Conservation (phyloP, 495 filamentous ascomycete species). For the Glarea lozoyensis region DNA sequence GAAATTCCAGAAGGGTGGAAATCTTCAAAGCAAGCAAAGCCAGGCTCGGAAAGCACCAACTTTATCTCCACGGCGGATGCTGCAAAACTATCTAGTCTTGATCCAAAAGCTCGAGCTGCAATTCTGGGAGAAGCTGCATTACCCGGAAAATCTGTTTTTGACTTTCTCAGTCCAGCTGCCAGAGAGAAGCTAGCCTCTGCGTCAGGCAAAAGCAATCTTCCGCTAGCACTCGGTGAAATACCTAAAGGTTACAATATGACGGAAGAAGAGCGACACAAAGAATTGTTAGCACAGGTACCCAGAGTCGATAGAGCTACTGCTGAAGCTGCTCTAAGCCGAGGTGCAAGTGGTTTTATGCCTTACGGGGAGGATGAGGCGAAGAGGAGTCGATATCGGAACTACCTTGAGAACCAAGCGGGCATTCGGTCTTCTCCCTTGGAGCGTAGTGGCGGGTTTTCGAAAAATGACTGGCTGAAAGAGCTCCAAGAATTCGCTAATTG, state of each 20-base stretch:
- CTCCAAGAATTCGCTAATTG: conserved; percentile 81
- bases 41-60: conserved; percentile 24
- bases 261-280: conserved; percentile 47
- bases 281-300: conserved; percentile 56
- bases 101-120: conserved; percentile 71
- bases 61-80: conserved; percentile 67
- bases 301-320: conserved; percentile 66
- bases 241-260: conserved; percentile 53
- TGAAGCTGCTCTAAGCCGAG: conserved; percentile 64
- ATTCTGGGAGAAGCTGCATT: conserved; percentile 75
- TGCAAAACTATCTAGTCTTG: conserved; percentile 64
- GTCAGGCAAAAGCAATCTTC: conserved; percentile 69
- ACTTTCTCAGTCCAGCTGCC: conserved; percentile 77
- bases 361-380: conserved; percentile 79
- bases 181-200: conserved; percentile 67
- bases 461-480: conserved; percentile 72
- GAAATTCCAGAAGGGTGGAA: conserved; percentile 70
- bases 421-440: conserved; percentile 50
- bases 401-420: conserved; percentile 72
- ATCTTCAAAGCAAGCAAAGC: conserved; percentile 46
- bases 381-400: conserved; percentile 64
- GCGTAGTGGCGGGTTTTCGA: conserved; percentile 37
- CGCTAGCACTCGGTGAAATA: conserved; percentile 66
- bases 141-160: conserved; percentile 91
- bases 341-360: conserved; percentile 68